A percentile compares a stretch with the other conserved stretches of the same genome.
Evolutionary conservation across 2,329 filamentous ascomycete species (phyloP).

Genomic region (Venturia carpophila): DNA sequence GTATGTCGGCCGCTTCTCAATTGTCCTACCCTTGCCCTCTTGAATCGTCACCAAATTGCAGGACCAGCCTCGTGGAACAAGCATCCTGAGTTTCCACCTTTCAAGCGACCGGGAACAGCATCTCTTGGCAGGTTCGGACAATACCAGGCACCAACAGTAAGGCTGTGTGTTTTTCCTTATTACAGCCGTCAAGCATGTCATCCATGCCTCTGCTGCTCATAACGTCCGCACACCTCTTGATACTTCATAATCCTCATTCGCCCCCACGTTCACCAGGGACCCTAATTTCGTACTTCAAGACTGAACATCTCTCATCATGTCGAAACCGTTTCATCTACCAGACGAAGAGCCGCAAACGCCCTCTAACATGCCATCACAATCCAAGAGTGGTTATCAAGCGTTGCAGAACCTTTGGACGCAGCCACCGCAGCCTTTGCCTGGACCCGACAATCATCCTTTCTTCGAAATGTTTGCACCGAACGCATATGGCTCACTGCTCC

Average conservation of each 20-base stretch:
- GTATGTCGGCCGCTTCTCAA: neutral
- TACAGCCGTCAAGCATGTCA: neutral
- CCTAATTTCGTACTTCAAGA: neutral
- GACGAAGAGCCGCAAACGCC: neutral
- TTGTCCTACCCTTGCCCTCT: neutral
- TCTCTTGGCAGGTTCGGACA: neutral
- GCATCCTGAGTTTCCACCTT: neutral
- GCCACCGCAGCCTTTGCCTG: conserved; percentile 13
- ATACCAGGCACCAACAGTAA: neutral
- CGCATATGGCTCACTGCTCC: conserved; percentile 4
- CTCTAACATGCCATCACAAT: neutral
- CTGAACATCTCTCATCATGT: neutral
- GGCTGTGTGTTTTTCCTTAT: neutral
- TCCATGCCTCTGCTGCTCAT: neutral
- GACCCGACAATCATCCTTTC: conserved; percentile 16
- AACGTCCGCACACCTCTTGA: neutral
- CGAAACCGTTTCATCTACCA: neutral
- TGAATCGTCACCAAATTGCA: neutral
- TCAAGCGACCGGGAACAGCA: neutral
- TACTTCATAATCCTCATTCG: neutral
- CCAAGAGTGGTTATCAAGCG: neutral
- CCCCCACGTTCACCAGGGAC: neutral
- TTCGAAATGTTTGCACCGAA: conserved; percentile 11
- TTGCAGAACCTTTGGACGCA: conserved; percentile 8
- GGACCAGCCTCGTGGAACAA: neutral